Evolutionary conservation across 2,329 filamentous ascomycete genomes (phyloP), one percentile per base, ranked within the genome.

Genomic region (Fonsecaea nubica): DNA sequence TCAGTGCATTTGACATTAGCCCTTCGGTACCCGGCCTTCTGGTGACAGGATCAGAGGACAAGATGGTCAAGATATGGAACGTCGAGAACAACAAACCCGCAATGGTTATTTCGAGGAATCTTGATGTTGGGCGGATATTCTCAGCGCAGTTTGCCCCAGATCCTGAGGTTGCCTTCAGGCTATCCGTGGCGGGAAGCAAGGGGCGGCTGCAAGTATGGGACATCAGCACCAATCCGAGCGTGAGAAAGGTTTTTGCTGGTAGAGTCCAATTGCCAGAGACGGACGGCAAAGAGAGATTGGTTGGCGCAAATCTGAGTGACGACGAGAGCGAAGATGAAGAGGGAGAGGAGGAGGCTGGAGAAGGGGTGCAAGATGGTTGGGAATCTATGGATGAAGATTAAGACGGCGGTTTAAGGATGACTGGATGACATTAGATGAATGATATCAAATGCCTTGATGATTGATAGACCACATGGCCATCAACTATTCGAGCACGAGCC

Each of bases 51-150:
- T 97, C 93, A 1, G 93, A 92, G 13, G 95, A 99, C 83, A 94
- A 92, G 83, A 92, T 90, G 5, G 93, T 98, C 74, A 99, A 99
- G 84, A 84, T 99, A 64, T 99, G 95, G 95, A 97, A 97, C 80
- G 88, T 97, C 64, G 86, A 90, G 73, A 79, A 90, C 12, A 86
- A 87, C 48, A 93, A 92, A 1, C 95, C 95, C 1, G 91, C 89
- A 67, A 91, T 99, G 87, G 92, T 99, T 1, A 92, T 96, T 4
- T 91, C 92, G 32, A 89, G 95, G 72, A 94, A 98, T 78, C 83
- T 98, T 54, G 95, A 96, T 62, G 92, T 99, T 18, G 95, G 95
- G 67, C 96, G 94, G 80, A 91, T 99, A 42, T 99, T 99, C 80
- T 92, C 92, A 10, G 91, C 93, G 1, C 87, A 86, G 6, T 99